Conservation (phyloP, 1,139 yeast species). For the Pichia inconspicua region DNA sequence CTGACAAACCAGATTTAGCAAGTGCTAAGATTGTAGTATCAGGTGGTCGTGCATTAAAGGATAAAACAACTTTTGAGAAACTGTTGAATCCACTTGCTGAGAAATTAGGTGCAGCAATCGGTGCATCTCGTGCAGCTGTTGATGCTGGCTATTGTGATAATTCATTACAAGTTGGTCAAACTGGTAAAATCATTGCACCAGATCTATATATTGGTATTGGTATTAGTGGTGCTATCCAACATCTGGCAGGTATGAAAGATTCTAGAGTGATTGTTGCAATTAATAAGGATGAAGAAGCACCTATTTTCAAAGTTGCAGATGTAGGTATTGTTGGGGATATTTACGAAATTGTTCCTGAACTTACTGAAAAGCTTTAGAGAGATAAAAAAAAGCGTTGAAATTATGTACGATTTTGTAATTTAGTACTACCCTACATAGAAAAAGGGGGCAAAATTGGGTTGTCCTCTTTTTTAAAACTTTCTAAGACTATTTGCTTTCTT, state of each 20-base stretch:
- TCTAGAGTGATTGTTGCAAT: constrained; percentile 90
- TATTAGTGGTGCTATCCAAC: constrained; percentile 95
- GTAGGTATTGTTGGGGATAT: constrained; percentile 85
- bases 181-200: constrained; percentile 97
- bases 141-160: constrained; percentile 94
- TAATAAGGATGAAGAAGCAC: constrained; percentile 90
- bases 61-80: constrained; percentile 77
- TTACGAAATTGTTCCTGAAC: constrained; percentile 78
- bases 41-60: constrained; percentile 93
- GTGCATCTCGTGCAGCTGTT: constrained; percentile 98
- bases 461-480: background rate
- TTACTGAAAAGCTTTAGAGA: constrained; percentile 57
- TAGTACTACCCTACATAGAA: background rate
- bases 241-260: constrained; percentile 97
- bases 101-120: constrained; percentile 83
- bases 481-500: background rate
- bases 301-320: constrained; percentile 88
- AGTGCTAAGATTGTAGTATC: constrained; percentile 76
- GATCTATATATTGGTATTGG: constrained; percentile 91
- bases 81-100: constrained; percentile 79
- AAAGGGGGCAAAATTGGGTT: background rate
- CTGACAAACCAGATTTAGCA: constrained; percentile 87
- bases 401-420: background rate
- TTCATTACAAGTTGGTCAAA: constrained; percentile 97
- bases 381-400: too few relatives aligned